Percentiles rank a stretch among this genome's conserved stretches.
These are phyloP conservation scores for Curvularia sp. DNA, from an alignment of 2,329 filamentous ascomycete species.

Conservation along the genomic window DNA sequence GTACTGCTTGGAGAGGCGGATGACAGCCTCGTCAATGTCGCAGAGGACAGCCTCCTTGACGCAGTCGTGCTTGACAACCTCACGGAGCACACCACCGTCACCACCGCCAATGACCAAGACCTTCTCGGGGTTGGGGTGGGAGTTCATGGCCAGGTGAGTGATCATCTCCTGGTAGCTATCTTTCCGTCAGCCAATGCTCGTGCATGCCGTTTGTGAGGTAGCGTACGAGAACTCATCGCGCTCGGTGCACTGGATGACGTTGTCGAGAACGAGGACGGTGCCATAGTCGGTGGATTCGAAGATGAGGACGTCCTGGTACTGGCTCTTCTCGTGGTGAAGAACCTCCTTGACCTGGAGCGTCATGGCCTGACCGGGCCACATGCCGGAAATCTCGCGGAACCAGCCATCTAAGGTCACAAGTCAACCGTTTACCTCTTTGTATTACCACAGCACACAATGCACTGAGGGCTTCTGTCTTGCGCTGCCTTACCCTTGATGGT, in stretches of 20 bases:
- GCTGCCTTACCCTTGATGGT: constrained; percentile 71
- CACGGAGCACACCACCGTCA: constrained; percentile 95
- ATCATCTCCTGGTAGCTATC: constrained; percentile 97
- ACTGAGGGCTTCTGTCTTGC: background rate
- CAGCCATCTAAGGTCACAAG: constrained; percentile 80
- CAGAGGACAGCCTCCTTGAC: constrained; percentile 96
- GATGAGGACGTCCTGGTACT: constrained; percentile 98
- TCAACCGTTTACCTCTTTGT: constrained; percentile 1
- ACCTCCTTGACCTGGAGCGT: constrained; percentile 89
- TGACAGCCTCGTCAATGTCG: constrained; percentile 99
- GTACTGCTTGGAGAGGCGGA: constrained; percentile 97
- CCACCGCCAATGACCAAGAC: constrained; percentile 98
- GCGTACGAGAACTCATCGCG: constrained; percentile 91
- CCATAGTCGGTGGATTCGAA: constrained; percentile 98
- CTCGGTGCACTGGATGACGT: constrained; percentile 98
- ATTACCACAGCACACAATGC: background rate
- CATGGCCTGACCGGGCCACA: constrained; percentile 99
- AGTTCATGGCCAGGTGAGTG: constrained; percentile 96
- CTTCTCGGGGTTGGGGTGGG: constrained; percentile 97
- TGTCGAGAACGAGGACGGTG: constrained; percentile 95
- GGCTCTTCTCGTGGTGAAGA: constrained; percentile 97
- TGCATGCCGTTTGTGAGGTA: background rate
- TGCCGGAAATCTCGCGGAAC: constrained; percentile 98
- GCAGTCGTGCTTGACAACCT: constrained; percentile 98
- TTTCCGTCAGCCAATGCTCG: constrained; percentile 23